Conservation (phyloP, 106 monocot genomes). For the Iris macrosiphon region DNA sequence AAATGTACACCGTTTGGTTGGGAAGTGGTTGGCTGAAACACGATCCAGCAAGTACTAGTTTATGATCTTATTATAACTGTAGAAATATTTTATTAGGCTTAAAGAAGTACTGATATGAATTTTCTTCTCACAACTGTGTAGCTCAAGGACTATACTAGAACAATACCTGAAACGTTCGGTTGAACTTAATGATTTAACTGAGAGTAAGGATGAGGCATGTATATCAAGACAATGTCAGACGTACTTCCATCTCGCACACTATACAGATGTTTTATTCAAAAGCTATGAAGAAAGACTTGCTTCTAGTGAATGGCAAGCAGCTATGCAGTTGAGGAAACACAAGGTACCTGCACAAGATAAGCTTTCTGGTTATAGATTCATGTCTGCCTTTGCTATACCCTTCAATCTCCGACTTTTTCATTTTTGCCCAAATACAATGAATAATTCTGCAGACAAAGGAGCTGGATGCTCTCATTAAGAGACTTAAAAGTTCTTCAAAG, state of each 20-base stretch:
- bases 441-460: constrained; percentile 65
- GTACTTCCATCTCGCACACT: constrained; percentile 88
- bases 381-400: too few species aligned
- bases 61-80: background rate
- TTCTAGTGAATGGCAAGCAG: constrained; percentile 97
- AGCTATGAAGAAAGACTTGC: constrained; percentile 92
- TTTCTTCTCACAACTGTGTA: constrained; percentile 15
- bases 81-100: background rate
- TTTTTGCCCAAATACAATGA: background rate
- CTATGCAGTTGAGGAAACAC: constrained; percentile 81
- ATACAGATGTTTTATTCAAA: constrained; percentile 82
- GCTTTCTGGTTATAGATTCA: background rate
- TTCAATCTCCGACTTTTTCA: background rate
- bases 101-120: background rate
- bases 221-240: constrained; percentile 63
- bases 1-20: constrained; percentile 75
- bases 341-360: constrained; percentile 43
- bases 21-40: constrained; percentile 96
- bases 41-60: constrained; percentile 88
- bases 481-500: constrained; percentile 79
- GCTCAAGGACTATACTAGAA: constrained; percentile 89
- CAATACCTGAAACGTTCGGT: constrained; percentile 79
- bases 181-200: constrained; percentile 50
- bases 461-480: constrained; percentile 83
- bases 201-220: constrained; percentile 22